Evolutionary conservation across 257 asterid genomes (phyloP).

Genomic region (Solanum pimpinellifolium): DNA sequence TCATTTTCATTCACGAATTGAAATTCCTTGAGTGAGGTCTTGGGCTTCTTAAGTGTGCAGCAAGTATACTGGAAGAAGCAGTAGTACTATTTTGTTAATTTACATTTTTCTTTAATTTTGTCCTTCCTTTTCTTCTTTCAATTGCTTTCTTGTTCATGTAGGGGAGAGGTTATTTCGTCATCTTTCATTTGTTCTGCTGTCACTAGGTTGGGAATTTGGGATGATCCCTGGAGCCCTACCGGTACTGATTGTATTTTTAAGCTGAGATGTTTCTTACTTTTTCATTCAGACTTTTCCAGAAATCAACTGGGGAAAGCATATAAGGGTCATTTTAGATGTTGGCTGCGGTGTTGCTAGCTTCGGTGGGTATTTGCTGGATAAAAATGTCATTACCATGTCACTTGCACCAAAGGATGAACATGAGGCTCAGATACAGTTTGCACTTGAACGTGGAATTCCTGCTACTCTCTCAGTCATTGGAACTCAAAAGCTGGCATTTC

Average conservation of each 20-base stretch:
- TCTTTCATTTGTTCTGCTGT: neutral
- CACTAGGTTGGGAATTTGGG: neutral
- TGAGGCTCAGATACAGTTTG: slow-evolving; percentile 79
- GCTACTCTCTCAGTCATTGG: slow-evolving; percentile 62
- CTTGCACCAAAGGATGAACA: slow-evolving; percentile 71
- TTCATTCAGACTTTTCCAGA: slow-evolving; percentile 33
- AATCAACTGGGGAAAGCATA: slow-evolving; percentile 56
- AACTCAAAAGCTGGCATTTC: slow-evolving; percentile 47
- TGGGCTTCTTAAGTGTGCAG: neutral
- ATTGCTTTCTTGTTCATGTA: neutral
- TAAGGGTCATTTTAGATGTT: slow-evolving; percentile 55
- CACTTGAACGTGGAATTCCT: slow-evolving; percentile 72
- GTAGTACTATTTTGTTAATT: neutral
- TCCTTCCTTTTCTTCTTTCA: neutral
- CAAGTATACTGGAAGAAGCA: neutral
- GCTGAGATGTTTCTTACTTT: neutral
- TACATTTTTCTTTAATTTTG: neutral
- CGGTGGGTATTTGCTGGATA: slow-evolving; percentile 59
- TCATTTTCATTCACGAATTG: neutral
- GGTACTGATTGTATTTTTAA: neutral
- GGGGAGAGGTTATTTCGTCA: neutral
- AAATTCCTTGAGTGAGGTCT: neutral
- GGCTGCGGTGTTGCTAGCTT: slow-evolving; percentile 87
- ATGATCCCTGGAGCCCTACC: neutral
- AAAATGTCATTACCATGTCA: slow-evolving; percentile 51